A percentile compares a stretch with the other conserved stretches of the same genome.
These are phyloP conservation scores for Tulasnella sp. DNA, from an alignment of 768 basidiomycete genomes.

Conservation along the genomic window DNA sequence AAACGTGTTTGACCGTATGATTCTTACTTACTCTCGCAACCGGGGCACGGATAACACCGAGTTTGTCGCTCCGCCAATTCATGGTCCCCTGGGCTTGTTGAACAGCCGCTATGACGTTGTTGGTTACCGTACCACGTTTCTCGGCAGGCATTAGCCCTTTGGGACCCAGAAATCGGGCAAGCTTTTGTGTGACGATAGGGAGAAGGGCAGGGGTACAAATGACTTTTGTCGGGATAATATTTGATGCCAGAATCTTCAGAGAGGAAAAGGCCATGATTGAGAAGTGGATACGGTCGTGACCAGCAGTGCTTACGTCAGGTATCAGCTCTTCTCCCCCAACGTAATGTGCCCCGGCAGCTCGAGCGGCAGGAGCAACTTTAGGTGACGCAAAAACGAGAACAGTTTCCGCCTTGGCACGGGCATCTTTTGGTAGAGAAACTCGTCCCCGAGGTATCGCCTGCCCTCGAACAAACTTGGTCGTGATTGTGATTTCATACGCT, in stretches of 20 bases:
- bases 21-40: constrained; percentile 52
- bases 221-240: constrained; percentile 69
- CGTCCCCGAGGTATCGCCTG: constrained; percentile 81
- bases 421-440: constrained; percentile 67
- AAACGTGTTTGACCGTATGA: neutral
- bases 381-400: constrained; percentile 94
- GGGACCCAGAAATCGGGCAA: constrained; percentile 71
- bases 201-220: constrained; percentile 73
- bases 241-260: constrained; percentile 55
- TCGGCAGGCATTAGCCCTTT: constrained; percentile 93
- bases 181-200: constrained; percentile 59
- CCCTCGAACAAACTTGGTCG: constrained; percentile 67
- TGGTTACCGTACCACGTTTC: constrained; percentile 86
- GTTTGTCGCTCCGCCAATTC: constrained; percentile 89
- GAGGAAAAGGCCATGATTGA: neutral
- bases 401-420: constrained; percentile 48
- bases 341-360: constrained; percentile 73
- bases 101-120: constrained; percentile 74
- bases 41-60: constrained; percentile 70
- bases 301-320: constrained; percentile 51
- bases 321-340: constrained; percentile 86
- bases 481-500: constrained; percentile 68
- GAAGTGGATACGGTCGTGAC: neutral
- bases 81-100: constrained; percentile 64
- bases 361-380: constrained; percentile 66